Evolutionary conservation across 305 asterid species (phyloP).

Genomic region (Ilex paraguariensis): DNA sequence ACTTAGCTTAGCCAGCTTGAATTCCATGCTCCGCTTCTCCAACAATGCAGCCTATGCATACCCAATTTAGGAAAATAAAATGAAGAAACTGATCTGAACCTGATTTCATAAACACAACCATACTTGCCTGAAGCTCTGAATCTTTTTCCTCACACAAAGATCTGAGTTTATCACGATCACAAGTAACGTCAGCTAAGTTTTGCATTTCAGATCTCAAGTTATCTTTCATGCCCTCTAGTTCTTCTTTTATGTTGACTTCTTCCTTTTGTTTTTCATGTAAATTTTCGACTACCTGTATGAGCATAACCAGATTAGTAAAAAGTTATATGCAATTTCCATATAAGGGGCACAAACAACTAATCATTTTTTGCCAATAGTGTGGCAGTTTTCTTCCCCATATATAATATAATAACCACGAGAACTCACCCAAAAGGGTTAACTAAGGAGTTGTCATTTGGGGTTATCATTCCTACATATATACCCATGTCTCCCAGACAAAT

Average conservation of each 20-base stretch:
- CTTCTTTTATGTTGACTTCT: constrained; percentile 56
- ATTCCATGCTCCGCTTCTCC: constrained; percentile 71
- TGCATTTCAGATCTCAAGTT: constrained; percentile 60
- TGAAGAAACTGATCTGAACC: not conserved
- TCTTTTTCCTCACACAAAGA: constrained; percentile 66
- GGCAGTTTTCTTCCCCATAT: too few species aligned
- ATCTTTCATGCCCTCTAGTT: constrained; percentile 56
- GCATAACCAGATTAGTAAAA: constrained; percentile 6
- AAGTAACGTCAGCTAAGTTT: constrained; percentile 45
- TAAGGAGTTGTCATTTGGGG: too few species aligned
- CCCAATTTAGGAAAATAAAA: constrained; percentile 20
- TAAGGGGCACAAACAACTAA: too few species aligned
- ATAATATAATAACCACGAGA: too few species aligned
- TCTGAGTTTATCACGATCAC: constrained; percentile 68
- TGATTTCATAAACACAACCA: not conserved
- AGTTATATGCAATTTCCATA: not conserved
- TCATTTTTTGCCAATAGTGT: too few species aligned
- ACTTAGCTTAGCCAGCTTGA: constrained; percentile 57
- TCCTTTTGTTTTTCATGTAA: constrained; percentile 62
- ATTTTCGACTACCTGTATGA: constrained; percentile 68
- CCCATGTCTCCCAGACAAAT: too few species aligned
- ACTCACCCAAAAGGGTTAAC: too few species aligned
- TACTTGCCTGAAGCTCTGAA: constrained; percentile 67
- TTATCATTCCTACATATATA: too few species aligned
- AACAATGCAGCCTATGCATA: constrained; percentile 47